Base-by-base conservation (phyloP, 129 eudicot genomes). In the Tanacetum coccineum region DNA sequence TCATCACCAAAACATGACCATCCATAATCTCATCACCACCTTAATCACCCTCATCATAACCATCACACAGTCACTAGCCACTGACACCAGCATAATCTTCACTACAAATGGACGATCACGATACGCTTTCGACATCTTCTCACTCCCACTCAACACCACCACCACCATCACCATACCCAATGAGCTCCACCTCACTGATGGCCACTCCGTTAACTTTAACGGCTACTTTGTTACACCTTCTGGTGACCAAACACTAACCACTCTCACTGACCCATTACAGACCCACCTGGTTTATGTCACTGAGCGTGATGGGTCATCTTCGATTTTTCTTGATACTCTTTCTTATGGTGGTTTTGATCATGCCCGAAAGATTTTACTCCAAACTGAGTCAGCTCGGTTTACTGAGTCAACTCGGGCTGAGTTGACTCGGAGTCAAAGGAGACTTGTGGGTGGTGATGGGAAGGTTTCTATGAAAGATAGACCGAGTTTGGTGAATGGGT, bases 101-200 rank as follows among this genome's bases (percentile, higher is more conserved):
- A 66, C 85, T 0, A 78, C 96, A 9, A 13, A 64, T 0, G 88
- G 96, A 19, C 81, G 98, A 64, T 75, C 89, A 26, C 80, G 76
- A 30, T 91, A 80, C 59, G 76, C 83, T 17, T 91, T 87, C 59
- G 96, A 91, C 62, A 83, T 91, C 59, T 91, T 71, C 63, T 14
- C 98, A 13, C 81, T 83, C 58, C 82, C 95, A 5, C 66, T 72
- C n/a, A 4, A 47, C 54, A 30, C 80, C 40, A 0, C 36, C 47
- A 11, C 78, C 53, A 13, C 13, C 70, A n/a, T n/a, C n/a, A 32
- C 30, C 69, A 10, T 36, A 53, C n/a, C 12, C 59, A 9, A 26
- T 13, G 96, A 91, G 63, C 73, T 80, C 59, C 85, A 74, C 4
- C 82, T 91, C 13, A 91, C 98, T 36, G 95, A 87, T 59, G 98